Evolutionary conservation across 495 filamentous ascomycete species (phyloP).

Genomic region (Penicillium lagena): DNA sequence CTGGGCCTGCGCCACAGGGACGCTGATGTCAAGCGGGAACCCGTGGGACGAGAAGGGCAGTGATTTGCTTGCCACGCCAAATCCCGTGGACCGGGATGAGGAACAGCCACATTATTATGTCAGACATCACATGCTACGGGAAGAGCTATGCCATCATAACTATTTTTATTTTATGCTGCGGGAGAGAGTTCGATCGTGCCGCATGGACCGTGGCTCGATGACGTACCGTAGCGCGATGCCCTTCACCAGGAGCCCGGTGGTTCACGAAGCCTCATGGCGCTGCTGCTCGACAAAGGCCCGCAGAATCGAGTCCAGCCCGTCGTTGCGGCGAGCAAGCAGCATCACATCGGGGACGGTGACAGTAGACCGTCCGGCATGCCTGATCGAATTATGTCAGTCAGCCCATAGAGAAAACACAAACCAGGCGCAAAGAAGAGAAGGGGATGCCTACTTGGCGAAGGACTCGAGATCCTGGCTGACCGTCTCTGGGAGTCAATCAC

Average conservation of each 20-base stretch:
- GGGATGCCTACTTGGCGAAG: slow-evolving; percentile 59
- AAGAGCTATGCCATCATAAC: slow-evolving; percentile 4
- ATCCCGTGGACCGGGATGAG: neutral
- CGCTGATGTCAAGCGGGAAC: slow-evolving; percentile 1
- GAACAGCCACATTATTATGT: neutral
- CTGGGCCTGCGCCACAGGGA: slow-evolving; percentile 9
- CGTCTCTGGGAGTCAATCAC: slow-evolving; percentile 48
- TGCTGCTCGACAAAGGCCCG: slow-evolving; percentile 58
- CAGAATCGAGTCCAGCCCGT: slow-evolving; percentile 70
- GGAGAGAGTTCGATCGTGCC: too few species aligned
- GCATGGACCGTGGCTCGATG: too few species aligned
- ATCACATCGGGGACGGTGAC: slow-evolving; percentile 83
- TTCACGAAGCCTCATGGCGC: slow-evolving; percentile 17
- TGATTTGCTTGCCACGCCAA: too few species aligned
- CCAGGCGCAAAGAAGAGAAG: neutral
- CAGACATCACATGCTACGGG: neutral
- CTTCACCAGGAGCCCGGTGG: too few species aligned
- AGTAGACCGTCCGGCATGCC: slow-evolving; percentile 77
- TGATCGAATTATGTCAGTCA: slow-evolving; percentile 9
- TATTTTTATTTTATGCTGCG: too few species aligned
- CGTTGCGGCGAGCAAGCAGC: slow-evolving; percentile 78
- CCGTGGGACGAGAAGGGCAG: too few species aligned
- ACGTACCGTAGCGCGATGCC: too few species aligned
- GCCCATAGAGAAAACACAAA: neutral
- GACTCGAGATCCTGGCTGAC: slow-evolving; percentile 69